These are phyloP conservation scores for Fraxinus xanthoxyloides DNA, from an alignment of 305 asterid genomes.

Conservation along the genomic window DNA sequence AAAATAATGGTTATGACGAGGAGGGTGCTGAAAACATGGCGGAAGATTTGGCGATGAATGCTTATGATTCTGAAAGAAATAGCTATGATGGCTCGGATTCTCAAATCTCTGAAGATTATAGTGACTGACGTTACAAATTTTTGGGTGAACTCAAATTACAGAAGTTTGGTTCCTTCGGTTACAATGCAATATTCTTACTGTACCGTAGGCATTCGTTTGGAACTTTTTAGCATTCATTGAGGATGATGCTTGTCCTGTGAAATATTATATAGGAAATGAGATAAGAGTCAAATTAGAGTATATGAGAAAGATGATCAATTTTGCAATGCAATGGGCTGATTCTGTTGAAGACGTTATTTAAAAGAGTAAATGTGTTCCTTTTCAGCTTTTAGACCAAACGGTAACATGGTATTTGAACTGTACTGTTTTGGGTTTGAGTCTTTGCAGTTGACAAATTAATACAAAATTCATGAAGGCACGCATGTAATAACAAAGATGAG, in stretches of 20 bases:
- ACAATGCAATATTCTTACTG: background rate
- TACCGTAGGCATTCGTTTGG: conserved; percentile 1
- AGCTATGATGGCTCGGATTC: conserved; percentile 54
- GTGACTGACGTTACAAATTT: conserved; percentile 46
- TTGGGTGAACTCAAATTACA: conserved; percentile 6
- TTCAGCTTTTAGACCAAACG: background rate
- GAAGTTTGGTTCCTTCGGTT: background rate
- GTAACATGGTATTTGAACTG: background rate
- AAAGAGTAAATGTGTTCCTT: background rate
- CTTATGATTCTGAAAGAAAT: conserved; percentile 35
- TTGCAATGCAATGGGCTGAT: background rate
- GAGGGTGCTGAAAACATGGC: conserved; percentile 44
- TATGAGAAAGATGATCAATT: background rate
- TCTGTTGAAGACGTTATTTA: background rate
- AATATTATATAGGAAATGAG: conserved; percentile 25
- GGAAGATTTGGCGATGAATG: conserved; percentile 33
- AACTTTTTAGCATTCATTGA: conserved; percentile 22
- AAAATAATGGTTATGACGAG: conserved; percentile 35
- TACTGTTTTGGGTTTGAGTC: background rate
- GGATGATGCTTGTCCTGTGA: conserved; percentile 34
- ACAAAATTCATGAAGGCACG: background rate
- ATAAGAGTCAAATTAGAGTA: background rate
- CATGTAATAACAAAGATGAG: background rate
- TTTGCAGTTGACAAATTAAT: background rate
- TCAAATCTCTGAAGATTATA: conserved; percentile 62